Percentiles rank a stretch among this genome's conserved stretches.
Evolutionary conservation across 371 early-diverging fungal genomes (phyloP).

Genomic region (Circinella umbellata): DNA sequence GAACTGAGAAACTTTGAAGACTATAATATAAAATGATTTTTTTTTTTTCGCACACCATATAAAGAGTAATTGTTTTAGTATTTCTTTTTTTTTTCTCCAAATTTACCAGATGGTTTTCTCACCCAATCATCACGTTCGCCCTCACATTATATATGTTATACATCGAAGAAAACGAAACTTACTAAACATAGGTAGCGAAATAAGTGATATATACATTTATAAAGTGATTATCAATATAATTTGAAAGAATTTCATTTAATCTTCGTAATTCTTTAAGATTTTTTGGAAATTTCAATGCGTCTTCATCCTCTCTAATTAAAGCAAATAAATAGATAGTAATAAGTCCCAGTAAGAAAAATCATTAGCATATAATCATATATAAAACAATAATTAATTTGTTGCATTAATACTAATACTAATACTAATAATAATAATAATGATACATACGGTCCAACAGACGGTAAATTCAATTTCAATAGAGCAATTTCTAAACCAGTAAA

Average conservation of each 20-base stretch:
- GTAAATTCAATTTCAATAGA: slow-evolving; percentile 40
- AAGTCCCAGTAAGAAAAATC: neutral
- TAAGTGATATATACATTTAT: slow-evolving; percentile 59
- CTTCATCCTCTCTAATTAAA: slow-evolving; percentile 55
- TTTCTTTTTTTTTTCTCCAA: no score
- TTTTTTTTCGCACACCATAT: neutral
- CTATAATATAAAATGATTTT: slow-evolving; percentile 24
- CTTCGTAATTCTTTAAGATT: slow-evolving; percentile 58
- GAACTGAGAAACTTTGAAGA: slow-evolving; percentile 70
- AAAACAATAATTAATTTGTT: neutral
- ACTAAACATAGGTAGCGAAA: slow-evolving; percentile 63
- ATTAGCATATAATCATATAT: no score
- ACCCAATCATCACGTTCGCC: neutral
- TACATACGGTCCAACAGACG: slow-evolving; percentile 46
- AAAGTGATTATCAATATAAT: slow-evolving; percentile 64
- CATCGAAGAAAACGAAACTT: slow-evolving; percentile 29
- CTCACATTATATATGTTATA: neutral
- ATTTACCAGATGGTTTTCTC: neutral
- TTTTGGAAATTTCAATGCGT: slow-evolving; percentile 60
- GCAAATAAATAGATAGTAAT: neutral
- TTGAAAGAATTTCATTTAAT: slow-evolving; percentile 57
- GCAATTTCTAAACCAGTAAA: slow-evolving; percentile 40
- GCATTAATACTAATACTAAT: neutral
- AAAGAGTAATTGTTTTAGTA: no score
- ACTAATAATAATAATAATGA: neutral